phyloP scores from a whole-genome alignment of 78 protist genomes.

The Mantamonas sphyraenae region DNA sequence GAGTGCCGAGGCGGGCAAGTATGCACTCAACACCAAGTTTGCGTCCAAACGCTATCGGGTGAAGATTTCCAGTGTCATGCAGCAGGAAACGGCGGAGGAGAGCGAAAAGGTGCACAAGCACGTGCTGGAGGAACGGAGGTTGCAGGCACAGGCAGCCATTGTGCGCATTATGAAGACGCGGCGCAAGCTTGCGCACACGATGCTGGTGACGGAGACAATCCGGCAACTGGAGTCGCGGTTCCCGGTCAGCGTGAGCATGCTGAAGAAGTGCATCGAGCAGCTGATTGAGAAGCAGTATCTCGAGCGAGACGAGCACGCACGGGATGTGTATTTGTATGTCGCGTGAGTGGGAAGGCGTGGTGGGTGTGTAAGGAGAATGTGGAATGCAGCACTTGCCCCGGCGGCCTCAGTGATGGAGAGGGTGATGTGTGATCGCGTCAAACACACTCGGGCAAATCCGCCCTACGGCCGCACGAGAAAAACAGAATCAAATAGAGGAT shows the following conservation, averaged over 20 bases:
- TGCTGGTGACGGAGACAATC: constrained; percentile 65
- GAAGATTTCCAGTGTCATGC: constrained; percentile 49
- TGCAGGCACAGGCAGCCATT: constrained; percentile 66
- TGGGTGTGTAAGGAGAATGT: too few species aligned
- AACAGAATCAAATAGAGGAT: too few species aligned
- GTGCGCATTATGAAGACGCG: constrained; percentile 88
- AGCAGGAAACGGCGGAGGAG: constrained; percentile 51
- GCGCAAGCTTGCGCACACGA: constrained; percentile 47
- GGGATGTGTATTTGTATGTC: too few species aligned
- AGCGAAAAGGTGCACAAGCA: constrained; percentile 50
- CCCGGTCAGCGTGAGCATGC: constrained; percentile 48
- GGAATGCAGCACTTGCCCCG: too few species aligned
- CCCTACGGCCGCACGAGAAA: too few species aligned
- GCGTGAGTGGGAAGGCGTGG: too few species aligned
- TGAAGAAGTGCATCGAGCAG: constrained; percentile 73
- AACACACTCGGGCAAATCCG: too few species aligned
- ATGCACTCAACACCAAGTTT: too few species aligned
- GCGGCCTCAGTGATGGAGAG: too few species aligned
- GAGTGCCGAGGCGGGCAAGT: too few species aligned
- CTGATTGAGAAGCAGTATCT: constrained; percentile 72
- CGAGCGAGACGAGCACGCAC: too few species aligned
- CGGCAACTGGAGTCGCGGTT: constrained; percentile 26
- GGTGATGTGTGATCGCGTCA: too few species aligned
- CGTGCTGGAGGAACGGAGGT: constrained; percentile 65
- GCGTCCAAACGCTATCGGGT: constrained; percentile 41